Base-by-base conservation (phyloP, 2,329 filamentous ascomycete species). In the Ophiobolus disseminans region DNA sequence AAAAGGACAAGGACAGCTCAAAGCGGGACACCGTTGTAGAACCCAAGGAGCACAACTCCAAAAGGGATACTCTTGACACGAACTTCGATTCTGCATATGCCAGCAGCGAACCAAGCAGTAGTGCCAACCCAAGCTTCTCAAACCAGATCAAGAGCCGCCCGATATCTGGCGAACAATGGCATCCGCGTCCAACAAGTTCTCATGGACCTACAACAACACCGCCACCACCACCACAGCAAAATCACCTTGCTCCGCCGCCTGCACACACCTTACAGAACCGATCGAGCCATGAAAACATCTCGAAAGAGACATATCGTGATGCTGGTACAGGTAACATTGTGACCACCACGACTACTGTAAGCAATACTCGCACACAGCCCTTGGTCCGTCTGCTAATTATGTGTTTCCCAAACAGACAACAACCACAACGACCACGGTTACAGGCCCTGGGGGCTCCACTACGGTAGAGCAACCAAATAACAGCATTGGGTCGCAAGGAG, bases 371-470 rank as follows among this genome's bases (percentile, higher is more conserved):
- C 14, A 30, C 4, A 21, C 3, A 21, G n/a, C 16, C 11, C 25
- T 11, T 17, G 10, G 2, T 4, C 5, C n/a, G 3, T 28, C n/a
- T 14, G 20, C 37, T 47, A 23, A 47, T 28, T 19, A 10, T 19
- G 5, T 16, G 2, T n/a, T 26, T 30, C 10, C 9, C 21, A 7
- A 22, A 23, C 20, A 47, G 44, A 71, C 69, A 1, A 73, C 68
- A 2, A 72, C 69, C 1, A 72, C 69, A 1, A 72, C 69, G 0
- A 73, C 68, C 2, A 72, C 68, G 13, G 68, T 64, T 2, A 71
- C 68, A 10, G 68, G 68, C 0, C 68, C 68, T 11, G 69, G 69
- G 3, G 69, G 69, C 1, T 59, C 59, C 17, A 70, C 66, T 9
- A 72, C 68, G 8, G 66, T 71, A 25, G 58, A 70, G 31, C 60